Base-by-base conservation (phyloP, 1,284 basidiomycete genomes). In the Trametes polyzona region DNA sequence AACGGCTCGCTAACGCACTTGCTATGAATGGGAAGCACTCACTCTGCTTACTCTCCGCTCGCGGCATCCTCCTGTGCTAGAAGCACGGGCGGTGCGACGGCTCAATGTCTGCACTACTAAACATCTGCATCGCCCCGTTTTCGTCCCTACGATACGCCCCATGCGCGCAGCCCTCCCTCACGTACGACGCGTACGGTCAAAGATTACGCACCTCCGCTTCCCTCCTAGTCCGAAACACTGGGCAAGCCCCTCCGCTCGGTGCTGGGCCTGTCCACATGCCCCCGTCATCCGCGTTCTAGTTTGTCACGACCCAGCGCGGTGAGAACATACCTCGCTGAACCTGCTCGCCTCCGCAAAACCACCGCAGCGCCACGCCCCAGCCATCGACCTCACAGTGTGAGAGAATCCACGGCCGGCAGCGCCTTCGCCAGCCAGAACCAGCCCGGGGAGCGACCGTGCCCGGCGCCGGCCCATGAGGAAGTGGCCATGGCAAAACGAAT, bases 201-300 rank as follows among this genome's bases (percentile, higher is more conserved):
- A n/a, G n/a, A n/a, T n/a, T n/a, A 39, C 37, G 19, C 37, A 17
- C 6, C 37, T 16, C n/a, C n/a, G 30, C 30, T 30, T 11, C 21
- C 49, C 44, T 52, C 35, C 35, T 29, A 23, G 30, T 30, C 40
- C 21, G 26, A 26, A 43, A 29, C 23, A 16, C 32, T 46, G 42
- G 42, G 42, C 30, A 46, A 10, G 19, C 17, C 37, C 17, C 37
- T 26, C 37, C 27, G 35, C 23, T n/a, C n/a, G n/a, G 30, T 27
- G 37, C 44, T 3, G 54, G 23, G 7, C n/a, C 33, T 11, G 12
- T 11, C 54, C 54, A 56, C 54, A 50, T 56, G 54, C 41, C 42
- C 35, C 27, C 39, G 16, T 44, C 40, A 51, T 19, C 36, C 14
- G 40, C 40, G n/a, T 3, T 14, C 27, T 16, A 8, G 26, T 27